phyloP scores from a whole-genome alignment of 306 rosid species.

The Corylus heterophylla region DNA sequence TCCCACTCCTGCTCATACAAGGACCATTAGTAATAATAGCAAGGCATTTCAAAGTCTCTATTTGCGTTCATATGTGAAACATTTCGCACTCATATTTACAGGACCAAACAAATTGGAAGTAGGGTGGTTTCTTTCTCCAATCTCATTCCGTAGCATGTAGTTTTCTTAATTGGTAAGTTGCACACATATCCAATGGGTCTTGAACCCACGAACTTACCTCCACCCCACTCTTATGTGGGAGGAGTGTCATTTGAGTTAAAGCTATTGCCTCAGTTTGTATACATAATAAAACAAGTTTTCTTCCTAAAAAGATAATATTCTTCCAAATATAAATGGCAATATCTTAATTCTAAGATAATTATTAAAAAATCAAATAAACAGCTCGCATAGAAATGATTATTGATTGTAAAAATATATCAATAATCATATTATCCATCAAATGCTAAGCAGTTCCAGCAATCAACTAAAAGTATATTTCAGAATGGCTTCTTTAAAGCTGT shows the following conservation, averaged over 20 bases:
- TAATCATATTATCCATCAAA: neutral
- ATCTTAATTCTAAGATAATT: neutral
- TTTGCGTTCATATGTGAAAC: constrained; percentile 16
- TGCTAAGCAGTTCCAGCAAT: neutral
- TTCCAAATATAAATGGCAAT: neutral
- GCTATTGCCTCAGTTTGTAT: neutral
- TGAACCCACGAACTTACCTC: neutral
- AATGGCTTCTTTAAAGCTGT: neutral
- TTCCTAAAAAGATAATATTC: neutral
- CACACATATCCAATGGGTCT: neutral
- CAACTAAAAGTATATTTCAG: neutral
- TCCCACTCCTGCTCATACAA: constrained; percentile 47
- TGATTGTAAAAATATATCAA: neutral
- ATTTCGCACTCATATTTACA: constrained; percentile 18
- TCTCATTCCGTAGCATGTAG: neutral
- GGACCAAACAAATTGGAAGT: neutral
- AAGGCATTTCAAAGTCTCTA: constrained; percentile 20
- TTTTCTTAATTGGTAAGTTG: neutral
- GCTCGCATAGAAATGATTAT: neutral
- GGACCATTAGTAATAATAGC: constrained; percentile 21
- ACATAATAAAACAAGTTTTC: neutral
- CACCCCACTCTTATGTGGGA: neutral
- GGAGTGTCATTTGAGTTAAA: neutral
- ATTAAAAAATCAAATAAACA: no score
- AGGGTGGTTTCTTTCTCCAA: constrained; percentile 1